A percentile compares a stretch with the other conserved stretches of the same genome.
These are phyloP conservation scores for Peniophora sp. DNA, from an alignment of 1,284 basidiomycete genomes.

Conservation along the genomic window DNA sequence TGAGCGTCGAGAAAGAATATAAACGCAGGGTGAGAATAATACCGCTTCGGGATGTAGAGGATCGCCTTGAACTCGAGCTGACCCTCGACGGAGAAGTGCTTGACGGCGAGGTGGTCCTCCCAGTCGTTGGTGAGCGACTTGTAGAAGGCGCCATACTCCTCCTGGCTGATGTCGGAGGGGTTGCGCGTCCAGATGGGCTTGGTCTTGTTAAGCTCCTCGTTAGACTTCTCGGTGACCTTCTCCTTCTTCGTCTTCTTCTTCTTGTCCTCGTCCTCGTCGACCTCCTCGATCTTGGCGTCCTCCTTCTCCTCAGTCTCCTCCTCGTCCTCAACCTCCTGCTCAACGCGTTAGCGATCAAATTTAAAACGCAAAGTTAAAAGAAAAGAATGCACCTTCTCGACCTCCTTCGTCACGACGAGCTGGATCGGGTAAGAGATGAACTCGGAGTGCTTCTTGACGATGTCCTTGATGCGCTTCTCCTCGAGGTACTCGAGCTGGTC, in stretches of 20 bases:
- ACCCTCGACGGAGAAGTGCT: constrained; percentile 99
- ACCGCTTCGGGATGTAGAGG: constrained; percentile 95
- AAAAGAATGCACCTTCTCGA: constrained; percentile 72
- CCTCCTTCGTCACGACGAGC: constrained; percentile 97
- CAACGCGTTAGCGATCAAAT: constrained; percentile 49
- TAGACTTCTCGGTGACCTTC: constrained; percentile 84
- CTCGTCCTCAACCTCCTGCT: constrained; percentile 74
- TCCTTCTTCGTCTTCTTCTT: constrained; percentile 99
- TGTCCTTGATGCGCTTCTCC: constrained; percentile 99
- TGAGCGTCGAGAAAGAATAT: constrained; percentile 10
- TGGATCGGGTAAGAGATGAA: constrained; percentile 99
- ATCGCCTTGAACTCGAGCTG: constrained; percentile 99
- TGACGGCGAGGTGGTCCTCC: constrained; percentile 99
- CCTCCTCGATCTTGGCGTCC: constrained; percentile 67
- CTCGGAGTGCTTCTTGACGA: constrained; percentile 99
- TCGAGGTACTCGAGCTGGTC: constrained; percentile 99
- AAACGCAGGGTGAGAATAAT: constrained; percentile 18
- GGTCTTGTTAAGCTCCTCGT: constrained; percentile 99
- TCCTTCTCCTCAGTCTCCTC: constrained; percentile 68
- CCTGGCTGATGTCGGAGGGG: constrained; percentile 85
- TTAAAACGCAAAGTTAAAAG: constrained; percentile 3
- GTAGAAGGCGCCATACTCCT: constrained; percentile 98
- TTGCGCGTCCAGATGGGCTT: constrained; percentile 99
- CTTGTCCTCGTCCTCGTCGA: constrained; percentile 78
- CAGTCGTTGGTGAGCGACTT: constrained; percentile 99